Base-by-base conservation (phyloP, 306 rosid genomes). In the Herpetospermum pedunculosum region DNA sequence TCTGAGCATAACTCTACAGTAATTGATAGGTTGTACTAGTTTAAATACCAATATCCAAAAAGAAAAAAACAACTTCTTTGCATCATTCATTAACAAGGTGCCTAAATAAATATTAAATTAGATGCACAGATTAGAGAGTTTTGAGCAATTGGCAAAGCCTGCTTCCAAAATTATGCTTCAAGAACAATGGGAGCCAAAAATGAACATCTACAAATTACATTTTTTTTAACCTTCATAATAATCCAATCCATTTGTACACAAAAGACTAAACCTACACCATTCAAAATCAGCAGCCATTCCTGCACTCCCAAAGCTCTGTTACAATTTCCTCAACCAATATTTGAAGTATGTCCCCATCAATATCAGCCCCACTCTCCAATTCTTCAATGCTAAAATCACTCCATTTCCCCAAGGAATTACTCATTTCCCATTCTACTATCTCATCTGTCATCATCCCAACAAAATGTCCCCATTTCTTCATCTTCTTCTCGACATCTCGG, bases 391-490 rank as follows among this genome's bases (percentile, higher is more conserved):
- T 82, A 65, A 92, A 90, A 71, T 84, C 84, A 1, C 79, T 74
- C 98, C 98, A 92, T 85, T 86, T 92, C 26, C 93, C 97, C 37
- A 85, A 37, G 6, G 88, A 84, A 54, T 87, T 83, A 52, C 90
- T 86, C 97, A 92, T 92, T 70, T 92, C 98, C 96, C 86, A 87
- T 76, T 85, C 98, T 37, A 90, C 76, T 69, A 90, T 84, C 83
- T 88, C 96, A 23, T 90, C 97, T 2, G 90, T 81, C 14, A 65
- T 38, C 96, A 90, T 87, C 75, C 85, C 90, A 38, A 69, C 78
- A 80, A 88, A 83, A 82, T 55, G 40, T 48, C 72, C 76, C 89
- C 98, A 92, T 76, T 72, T 86, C 52, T 80, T 83, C 2, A 85
- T 82, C 80, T 83, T 90, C 54, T 79, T 75, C 58, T 69, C 88